Evolutionary conservation across 31 red algal species (phyloP).

Genomic region (Endocladia muricata): DNA sequence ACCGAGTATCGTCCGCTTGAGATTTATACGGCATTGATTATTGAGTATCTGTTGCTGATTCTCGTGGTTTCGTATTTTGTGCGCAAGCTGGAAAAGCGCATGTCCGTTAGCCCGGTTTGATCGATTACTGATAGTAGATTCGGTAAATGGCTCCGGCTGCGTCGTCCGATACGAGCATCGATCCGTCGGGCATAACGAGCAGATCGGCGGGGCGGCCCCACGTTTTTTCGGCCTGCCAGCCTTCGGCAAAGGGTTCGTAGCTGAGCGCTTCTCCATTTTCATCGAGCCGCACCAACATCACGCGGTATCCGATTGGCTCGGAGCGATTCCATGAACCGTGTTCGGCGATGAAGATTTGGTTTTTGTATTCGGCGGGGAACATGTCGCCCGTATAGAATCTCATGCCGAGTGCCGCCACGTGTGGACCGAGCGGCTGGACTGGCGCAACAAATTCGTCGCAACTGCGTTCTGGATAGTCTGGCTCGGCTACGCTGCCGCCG

Average conservation of each 20-base stretch:
- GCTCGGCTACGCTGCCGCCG: neutral
- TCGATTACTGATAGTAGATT: neutral
- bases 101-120: too few relatives aligned
- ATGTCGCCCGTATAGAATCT: conserved; percentile 1
- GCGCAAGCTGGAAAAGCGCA: neutral
- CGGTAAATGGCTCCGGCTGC: neutral
- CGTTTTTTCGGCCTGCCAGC: neutral
- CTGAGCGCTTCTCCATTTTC: neutral
- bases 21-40: neutral
- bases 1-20: conserved; percentile 3
- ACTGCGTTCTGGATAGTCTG: neutral
- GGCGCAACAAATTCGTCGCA: neutral
- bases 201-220: neutral
- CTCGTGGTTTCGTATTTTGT: neutral
- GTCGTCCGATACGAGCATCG: neutral
- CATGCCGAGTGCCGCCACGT: neutral
- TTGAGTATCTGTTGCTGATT: neutral
- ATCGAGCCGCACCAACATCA: neutral
- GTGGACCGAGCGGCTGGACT: neutral
- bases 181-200: neutral
- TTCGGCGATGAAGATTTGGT: neutral
- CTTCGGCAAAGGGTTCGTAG: neutral
- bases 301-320: neutral
- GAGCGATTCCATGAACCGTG: conserved; percentile 9
- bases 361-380: neutral